Evolutionary conservation across 306 rosid genomes (phyloP).

Genomic region (Fragaria nilgerrensis): DNA sequence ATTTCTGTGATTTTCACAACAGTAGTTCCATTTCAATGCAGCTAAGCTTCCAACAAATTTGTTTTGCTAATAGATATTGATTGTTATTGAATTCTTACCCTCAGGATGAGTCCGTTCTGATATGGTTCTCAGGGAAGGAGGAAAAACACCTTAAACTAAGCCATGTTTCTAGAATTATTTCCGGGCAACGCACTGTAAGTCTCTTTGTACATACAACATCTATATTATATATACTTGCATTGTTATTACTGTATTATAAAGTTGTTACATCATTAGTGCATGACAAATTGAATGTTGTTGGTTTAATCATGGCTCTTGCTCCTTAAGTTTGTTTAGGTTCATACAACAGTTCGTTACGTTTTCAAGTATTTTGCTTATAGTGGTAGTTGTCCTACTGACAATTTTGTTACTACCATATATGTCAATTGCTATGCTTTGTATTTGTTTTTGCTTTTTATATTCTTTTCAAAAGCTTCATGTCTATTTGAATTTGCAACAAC

Average conservation of each 20-base stretch:
- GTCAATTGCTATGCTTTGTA: not conserved
- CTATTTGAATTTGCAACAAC: slow-evolving; percentile 3
- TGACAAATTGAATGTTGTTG: not conserved
- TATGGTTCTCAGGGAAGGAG: slow-evolving; percentile 98
- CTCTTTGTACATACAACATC: slow-evolving; percentile 21
- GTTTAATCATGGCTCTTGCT: not conserved
- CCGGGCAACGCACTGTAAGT: slow-evolving; percentile 98
- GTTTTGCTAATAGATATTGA: slow-evolving; percentile 14
- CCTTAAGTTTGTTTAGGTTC: not conserved
- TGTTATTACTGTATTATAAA: not conserved
- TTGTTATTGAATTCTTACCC: slow-evolving; percentile 35
- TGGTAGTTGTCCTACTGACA: not conserved
- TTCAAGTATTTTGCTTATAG: not conserved
- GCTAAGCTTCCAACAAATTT: slow-evolving; percentile 24
- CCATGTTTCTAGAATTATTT: slow-evolving; percentile 89
- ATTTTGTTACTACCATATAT: not conserved
- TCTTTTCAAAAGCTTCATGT: slow-evolving; percentile 14
- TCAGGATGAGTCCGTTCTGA: slow-evolving; percentile 96
- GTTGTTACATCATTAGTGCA: not conserved
- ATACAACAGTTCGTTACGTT: not conserved
- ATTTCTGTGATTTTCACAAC: not conserved
- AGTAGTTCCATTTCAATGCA: not conserved
- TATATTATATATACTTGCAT: slow-evolving; percentile 19
- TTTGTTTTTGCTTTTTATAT: not conserved
- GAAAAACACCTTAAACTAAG: slow-evolving; percentile 92